Percentiles rank a stretch among this genome's conserved stretches.
These are phyloP conservation scores for Arthrobotrys sinensis DNA, from an alignment of 2,329 filamentous ascomycete species.

Conservation along the genomic window DNA sequence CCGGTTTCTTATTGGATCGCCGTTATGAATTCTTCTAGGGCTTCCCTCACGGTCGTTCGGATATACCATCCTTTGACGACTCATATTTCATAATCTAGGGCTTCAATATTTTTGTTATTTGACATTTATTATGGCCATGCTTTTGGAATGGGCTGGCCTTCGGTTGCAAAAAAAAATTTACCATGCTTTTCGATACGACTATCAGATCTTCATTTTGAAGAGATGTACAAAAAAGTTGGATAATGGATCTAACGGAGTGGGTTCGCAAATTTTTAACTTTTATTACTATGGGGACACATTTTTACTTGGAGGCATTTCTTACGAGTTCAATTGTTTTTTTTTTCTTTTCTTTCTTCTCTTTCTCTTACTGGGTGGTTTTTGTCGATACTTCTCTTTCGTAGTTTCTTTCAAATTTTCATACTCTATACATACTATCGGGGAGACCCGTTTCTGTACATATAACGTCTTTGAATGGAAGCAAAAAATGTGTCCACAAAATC, in stretches of 20 bases:
- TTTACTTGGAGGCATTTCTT: constrained; percentile 18
- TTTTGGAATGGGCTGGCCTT: constrained; percentile 39
- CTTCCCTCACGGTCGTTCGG: constrained; percentile 15
- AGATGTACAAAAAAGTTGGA: constrained; percentile 51
- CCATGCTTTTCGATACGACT: constrained; percentile 22
- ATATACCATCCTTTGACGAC: constrained; percentile 33
- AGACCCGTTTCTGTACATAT: constrained; percentile 28
- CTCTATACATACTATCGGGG: constrained; percentile 23
- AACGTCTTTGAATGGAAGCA: constrained; percentile 12
- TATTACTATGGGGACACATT: constrained; percentile 24
- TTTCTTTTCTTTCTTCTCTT: constrained; percentile 15
- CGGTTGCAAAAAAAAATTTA: constrained; percentile 43
- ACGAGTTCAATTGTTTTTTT: constrained; percentile 18
- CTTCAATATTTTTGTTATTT: constrained; percentile 45
- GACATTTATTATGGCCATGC: constrained; percentile 28
- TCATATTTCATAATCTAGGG: constrained; percentile 34
- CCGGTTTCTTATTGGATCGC: constrained; percentile 11
- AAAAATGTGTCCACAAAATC: constrained; percentile 17
- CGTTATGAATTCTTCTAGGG: constrained; percentile 2
- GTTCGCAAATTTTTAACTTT: constrained; percentile 17
- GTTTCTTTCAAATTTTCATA: constrained; percentile 12
- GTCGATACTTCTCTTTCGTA: constrained; percentile 19
- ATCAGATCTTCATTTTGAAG: constrained; percentile 15
- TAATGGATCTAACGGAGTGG: constrained; percentile 43
- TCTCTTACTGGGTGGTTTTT: constrained; percentile 23